Base-by-base conservation (phyloP, 352 stramenopile species). In the Phytophthora nicotianae region DNA sequence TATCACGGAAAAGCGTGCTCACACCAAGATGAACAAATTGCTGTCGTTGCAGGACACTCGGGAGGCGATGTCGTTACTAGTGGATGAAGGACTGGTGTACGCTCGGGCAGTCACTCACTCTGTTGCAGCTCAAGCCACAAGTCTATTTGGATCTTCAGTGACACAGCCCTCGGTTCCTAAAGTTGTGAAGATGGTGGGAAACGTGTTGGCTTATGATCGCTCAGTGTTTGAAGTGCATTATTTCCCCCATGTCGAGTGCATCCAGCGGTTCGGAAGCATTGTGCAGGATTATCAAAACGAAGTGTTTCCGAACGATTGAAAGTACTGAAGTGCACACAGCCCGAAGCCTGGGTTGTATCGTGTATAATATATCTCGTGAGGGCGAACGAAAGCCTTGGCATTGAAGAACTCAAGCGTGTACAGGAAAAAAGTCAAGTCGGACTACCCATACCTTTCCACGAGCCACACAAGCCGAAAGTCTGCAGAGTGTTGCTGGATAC, bases 181-280 rank as follows among this genome's bases (percentile, higher is more conserved):
- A 13, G 68, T 83, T 2, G 65, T 84, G 42, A 78, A 79, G 46
- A 33, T 83, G 3, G 57, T 71, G 24, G 68, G 68, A 13, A 83
- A 69, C 48, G 65, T 85, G 47, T 65, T 89, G 20, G 54, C 58
- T 8, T 78, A 81, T 16, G 81, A 91, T 33, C 84, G 82, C 21
- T 43, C 58, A 8, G 46, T 58, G 26, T 83, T 85, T 50, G 45
- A 74, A 32, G 47, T 89, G 40, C 79, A 91, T 62, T 92, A 91
- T 52, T 94, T 94, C 46, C 85, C 85, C 13, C 85, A 89, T 29
- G 42, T 92, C 9, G 76, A 92, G 53, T 91, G 85, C 73, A 80
- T 94, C 45, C 83, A 92, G 52, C 83, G 83, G 43, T 92, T 94
- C 45, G 84, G 84, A 43, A 87, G 68, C 50, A 88, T 91, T 46